Conservation (phyloP, 768 basidiomycete genomes). For the Serpula lacrymans region DNA sequence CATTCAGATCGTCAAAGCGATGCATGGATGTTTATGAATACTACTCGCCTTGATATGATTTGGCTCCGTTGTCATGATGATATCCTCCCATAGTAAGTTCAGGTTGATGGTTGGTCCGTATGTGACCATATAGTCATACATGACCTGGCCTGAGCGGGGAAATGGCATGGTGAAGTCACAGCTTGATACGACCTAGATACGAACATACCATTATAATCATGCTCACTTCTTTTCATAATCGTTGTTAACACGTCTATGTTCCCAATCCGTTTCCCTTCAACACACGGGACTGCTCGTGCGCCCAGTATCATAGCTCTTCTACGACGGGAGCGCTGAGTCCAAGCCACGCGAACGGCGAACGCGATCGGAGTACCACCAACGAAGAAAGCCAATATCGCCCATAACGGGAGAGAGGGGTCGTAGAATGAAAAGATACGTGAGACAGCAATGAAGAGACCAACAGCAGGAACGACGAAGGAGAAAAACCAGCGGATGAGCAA, state of each 20-base stretch:
- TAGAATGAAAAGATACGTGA: slow-evolving; percentile 5
- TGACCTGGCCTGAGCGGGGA: slow-evolving; percentile 15
- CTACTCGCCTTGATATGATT: slow-evolving; percentile 39
- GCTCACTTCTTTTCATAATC: slow-evolving; percentile 15
- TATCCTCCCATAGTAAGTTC: slow-evolving; percentile 45
- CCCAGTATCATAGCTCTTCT: slow-evolving; percentile 19
- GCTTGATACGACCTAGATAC: neutral
- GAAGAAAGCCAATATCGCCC: slow-evolving; percentile 7
- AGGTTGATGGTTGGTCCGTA: slow-evolving; percentile 37
- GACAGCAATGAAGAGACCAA: slow-evolving; percentile 12
- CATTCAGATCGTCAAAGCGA: neutral
- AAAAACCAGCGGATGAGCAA: slow-evolving; percentile 13
- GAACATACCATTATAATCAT: slow-evolving; percentile 34
- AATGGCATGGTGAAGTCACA: neutral
- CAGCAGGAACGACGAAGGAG: slow-evolving; percentile 11
- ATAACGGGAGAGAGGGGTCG: slow-evolving; percentile 11
- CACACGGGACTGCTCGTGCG: slow-evolving; percentile 27
- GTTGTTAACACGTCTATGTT: slow-evolving; percentile 29
- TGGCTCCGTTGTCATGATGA: slow-evolving; percentile 47
- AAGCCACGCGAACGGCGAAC: slow-evolving; percentile 2
- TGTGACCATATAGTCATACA: slow-evolving; percentile 19
- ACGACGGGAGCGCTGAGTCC: slow-evolving; percentile 7
- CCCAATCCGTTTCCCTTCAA: slow-evolving; percentile 30
- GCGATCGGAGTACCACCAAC: slow-evolving; percentile 2
- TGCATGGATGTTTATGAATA: no score